Evolutionary conservation across 495 filamentous ascomycete species (phyloP).

Genomic region (Penicillium crystallinum): DNA sequence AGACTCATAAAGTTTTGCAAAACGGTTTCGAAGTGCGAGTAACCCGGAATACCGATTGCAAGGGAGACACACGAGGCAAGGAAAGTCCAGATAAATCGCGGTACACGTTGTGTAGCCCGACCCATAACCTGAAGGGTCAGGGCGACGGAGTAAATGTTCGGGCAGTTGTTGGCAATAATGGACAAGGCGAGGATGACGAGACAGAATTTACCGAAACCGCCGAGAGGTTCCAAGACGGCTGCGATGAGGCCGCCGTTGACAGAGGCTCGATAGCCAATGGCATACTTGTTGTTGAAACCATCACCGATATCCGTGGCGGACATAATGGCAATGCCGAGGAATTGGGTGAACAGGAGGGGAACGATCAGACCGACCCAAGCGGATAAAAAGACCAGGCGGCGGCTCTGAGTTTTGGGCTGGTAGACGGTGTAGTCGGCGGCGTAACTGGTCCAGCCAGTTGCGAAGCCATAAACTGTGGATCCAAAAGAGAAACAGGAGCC

Average conservation of each 20-base stretch:
- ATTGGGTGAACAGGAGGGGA: conserved; percentile 71
- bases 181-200: conserved; percentile 71
- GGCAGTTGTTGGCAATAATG: conserved; percentile 81
- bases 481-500: conserved; percentile 67
- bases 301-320: conserved; percentile 53
- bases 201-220: conserved; percentile 78
- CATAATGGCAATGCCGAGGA: conserved; percentile 70
- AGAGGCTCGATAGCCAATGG: conserved; percentile 53
- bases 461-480: conserved; percentile 70
- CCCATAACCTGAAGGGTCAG: conserved; percentile 70
- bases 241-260: conserved; percentile 68
- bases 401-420: conserved; percentile 57
- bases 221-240: conserved; percentile 61
- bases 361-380: conserved; percentile 67
- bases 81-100: conserved; percentile 73
- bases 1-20: conserved; percentile 76
- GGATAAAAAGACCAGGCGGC: conserved; percentile 59
- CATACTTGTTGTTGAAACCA: conserved; percentile 48
- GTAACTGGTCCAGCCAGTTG: conserved; percentile 74
- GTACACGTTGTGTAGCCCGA: conserved; percentile 59
- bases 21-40: conserved; percentile 63
- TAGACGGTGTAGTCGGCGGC: conserved; percentile 84
- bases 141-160: conserved; percentile 81
- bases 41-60: conserved; percentile 73
- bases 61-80: conserved; percentile 64